Evolutionary conservation across 441 rosid species (phyloP), one percentile per base, ranked within the genome.

Genomic region (Kokia cookei): DNA sequence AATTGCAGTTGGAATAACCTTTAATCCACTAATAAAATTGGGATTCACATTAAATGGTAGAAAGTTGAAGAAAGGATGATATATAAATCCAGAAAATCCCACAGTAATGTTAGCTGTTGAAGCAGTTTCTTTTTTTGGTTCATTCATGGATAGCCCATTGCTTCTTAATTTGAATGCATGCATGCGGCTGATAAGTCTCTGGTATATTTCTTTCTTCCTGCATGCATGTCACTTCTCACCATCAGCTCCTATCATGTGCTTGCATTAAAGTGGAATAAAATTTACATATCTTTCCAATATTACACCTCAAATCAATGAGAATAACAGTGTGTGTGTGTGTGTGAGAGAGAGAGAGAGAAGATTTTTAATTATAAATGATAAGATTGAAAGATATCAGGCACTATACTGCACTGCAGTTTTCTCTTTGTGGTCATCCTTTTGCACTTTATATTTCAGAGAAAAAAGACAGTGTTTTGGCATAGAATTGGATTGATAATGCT

Each of bases 221-320:
- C 82, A 76, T 76, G 82, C 79, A 82, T 76, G 85, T 69, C 87
- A 80, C 82, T 68, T 76, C 43, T 17, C 22, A 15, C 22, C 55
- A 15, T 53, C 26, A 70, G 5, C 74, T 61, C 19, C 72, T 32
- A 65, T 84, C 83, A 84, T 84, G 82, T 80, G 82, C 84, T 65
- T 70, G 81, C 87, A 84, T 76, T 78, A 48, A 74, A 27, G 12
- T 27, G 2, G 68, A 5, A 65, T 3, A 65, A 19, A 43, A 43
- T 4, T 63, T 64, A 32, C 37, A 32, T 32, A 32, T 64, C 27
- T 45, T 37, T 63, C 67, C 51, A 42, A 42, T 42, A 42, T 65
- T 42, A 19, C 69, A 42, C 32, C 51, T 22, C 69, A 42, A 65
- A 42, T 43, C 12, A 42, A 65, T 22, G 27, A 65, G n/a, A 65